These are phyloP conservation scores for Cucurbita pepo DNA, from an alignment of 306 rosid species.

Conservation along the genomic window DNA sequence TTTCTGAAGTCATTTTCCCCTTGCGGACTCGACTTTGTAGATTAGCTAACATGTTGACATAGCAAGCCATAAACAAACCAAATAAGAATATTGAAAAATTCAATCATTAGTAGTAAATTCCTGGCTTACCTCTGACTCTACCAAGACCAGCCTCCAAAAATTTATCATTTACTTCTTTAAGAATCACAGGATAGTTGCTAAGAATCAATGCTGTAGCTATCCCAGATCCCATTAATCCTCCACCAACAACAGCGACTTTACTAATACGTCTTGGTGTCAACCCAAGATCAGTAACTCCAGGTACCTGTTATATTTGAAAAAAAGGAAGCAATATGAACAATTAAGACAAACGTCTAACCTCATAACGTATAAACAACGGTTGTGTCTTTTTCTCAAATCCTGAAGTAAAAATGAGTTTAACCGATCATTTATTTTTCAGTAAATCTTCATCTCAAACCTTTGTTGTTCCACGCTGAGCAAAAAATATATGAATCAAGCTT, in stretches of 20 bases:
- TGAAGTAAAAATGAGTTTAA: not conserved
- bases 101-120: slow-evolving; percentile 1
- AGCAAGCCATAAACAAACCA: not conserved
- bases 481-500: slow-evolving; percentile 76
- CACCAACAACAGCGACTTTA: slow-evolving; percentile 86
- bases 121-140: slow-evolving; percentile 71
- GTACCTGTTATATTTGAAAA: slow-evolving; percentile 33
- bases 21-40: slow-evolving; percentile 75
- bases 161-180: slow-evolving; percentile 81
- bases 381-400: not conserved
- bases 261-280: slow-evolving; percentile 59
- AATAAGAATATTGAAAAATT: not conserved
- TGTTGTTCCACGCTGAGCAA: slow-evolving; percentile 79
- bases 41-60: slow-evolving; percentile 78
- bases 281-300: slow-evolving; percentile 79
- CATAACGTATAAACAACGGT: not conserved
- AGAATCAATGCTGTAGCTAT: slow-evolving; percentile 77
- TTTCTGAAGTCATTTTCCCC: slow-evolving; percentile 63
- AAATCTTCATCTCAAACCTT: slow-evolving; percentile 43
- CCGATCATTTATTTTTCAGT: not conserved
- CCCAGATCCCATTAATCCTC: slow-evolving; percentile 98
- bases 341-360: not conserved
- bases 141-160: slow-evolving; percentile 76
- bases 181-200: slow-evolving; percentile 58
- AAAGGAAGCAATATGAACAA: not conserved